A percentile compares a stretch with the other conserved stretches of the same genome.
These are phyloP conservation scores for Wallacemonas rigidus DNA, from an alignment of 208 protist species.

Conservation along the genomic window DNA sequence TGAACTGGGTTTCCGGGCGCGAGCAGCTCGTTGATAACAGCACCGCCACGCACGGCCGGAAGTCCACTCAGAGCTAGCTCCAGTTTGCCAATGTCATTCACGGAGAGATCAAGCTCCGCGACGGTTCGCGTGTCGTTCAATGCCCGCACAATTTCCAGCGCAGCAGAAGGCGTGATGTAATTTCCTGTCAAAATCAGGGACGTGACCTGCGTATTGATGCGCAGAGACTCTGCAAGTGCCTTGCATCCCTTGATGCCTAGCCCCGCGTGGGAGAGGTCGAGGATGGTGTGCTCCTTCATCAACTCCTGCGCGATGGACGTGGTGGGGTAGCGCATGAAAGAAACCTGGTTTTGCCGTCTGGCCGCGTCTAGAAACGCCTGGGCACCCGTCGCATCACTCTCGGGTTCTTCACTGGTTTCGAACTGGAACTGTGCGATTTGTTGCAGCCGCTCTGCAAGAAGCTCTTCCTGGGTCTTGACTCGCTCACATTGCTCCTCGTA, in stretches of 20 bases:
- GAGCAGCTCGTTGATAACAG: slow-evolving; percentile 68
- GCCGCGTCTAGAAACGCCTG: slow-evolving; percentile 64
- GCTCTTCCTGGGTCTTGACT: slow-evolving; percentile 61
- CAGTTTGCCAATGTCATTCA: slow-evolving; percentile 69
- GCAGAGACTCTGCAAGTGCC: slow-evolving; percentile 75
- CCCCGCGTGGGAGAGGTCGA: slow-evolving; percentile 76
- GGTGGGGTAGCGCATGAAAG: slow-evolving; percentile 82
- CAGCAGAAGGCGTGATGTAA: slow-evolving; percentile 71
- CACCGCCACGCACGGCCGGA: slow-evolving; percentile 41
- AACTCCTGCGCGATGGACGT: slow-evolving; percentile 63
- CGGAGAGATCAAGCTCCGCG: slow-evolving; percentile 66
- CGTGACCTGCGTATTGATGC: slow-evolving; percentile 63
- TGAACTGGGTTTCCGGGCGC: slow-evolving; percentile 46
- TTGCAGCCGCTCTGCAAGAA: slow-evolving; percentile 44
- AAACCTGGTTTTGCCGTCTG: slow-evolving; percentile 46
- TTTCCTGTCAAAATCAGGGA: slow-evolving; percentile 76
- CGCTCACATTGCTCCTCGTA: slow-evolving; percentile 67
- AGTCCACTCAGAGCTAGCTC: slow-evolving; percentile 26
- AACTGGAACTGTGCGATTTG: slow-evolving; percentile 51
- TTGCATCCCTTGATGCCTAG: slow-evolving; percentile 68
- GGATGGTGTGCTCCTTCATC: slow-evolving; percentile 41
- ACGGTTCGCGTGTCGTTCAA: slow-evolving; percentile 62
- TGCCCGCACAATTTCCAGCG: slow-evolving; percentile 60
- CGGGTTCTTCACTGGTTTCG: slow-evolving; percentile 44
- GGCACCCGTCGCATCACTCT: slow-evolving; percentile 70